A percentile compares a stretch with the other conserved stretches of the same genome.
These are phyloP conservation scores for Ziziphus jujuba DNA, from an alignment of 306 rosid species.

Conservation along the genomic window DNA sequence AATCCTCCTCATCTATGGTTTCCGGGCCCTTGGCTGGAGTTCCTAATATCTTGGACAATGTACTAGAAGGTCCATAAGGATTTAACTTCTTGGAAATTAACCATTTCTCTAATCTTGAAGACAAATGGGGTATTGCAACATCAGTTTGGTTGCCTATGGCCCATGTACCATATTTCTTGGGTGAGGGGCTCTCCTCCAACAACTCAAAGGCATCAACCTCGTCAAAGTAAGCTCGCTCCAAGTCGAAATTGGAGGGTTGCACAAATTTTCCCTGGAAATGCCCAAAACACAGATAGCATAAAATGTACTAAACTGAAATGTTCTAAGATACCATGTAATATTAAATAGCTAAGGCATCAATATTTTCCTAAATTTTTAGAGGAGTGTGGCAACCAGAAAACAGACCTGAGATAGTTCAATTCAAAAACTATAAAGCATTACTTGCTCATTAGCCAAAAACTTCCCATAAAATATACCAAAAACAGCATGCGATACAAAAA, in stretches of 20 bases:
- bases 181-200: conserved; percentile 95
- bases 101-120: conserved; percentile 79
- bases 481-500: conserved; percentile 15
- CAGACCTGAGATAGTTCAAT: background rate
- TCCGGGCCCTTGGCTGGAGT: conserved; percentile 43
- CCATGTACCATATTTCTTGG: conserved; percentile 76
- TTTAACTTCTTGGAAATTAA: conserved; percentile 54
- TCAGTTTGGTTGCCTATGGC: conserved; percentile 32
- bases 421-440: background rate
- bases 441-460: background rate
- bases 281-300: conserved; percentile 7
- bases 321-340: conserved; percentile 1
- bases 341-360: background rate
- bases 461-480: background rate
- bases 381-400: background rate
- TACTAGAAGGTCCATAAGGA: conserved; percentile 59
- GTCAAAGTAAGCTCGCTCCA: conserved; percentile 69
- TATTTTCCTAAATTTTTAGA: background rate
- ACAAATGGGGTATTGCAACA: conserved; percentile 51
- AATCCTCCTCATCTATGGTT: conserved; percentile 35
- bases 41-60: conserved; percentile 74
- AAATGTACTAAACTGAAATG: background rate
- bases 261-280: conserved; percentile 50
- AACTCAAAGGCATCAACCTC: conserved; percentile 92
- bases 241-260: conserved; percentile 56